phyloP scores from a whole-genome alignment of 2,329 filamentous ascomycete species.

The Colletotrichum godetiae region DNA sequence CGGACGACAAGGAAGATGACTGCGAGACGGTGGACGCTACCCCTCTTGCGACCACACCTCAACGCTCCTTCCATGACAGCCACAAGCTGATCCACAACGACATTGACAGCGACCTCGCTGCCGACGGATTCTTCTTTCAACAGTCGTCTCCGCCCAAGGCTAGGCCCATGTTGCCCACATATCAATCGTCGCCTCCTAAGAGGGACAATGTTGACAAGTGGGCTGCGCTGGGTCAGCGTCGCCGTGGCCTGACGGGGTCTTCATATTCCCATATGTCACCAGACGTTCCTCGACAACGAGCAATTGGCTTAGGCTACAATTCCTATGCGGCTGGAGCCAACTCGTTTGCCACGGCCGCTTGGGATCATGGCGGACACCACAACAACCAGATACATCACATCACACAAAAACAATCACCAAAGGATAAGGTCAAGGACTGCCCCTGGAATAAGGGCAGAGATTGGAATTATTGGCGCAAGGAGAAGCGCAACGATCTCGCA shows the following conservation, averaged over 20 bases:
- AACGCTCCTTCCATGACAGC: constrained; percentile 50
- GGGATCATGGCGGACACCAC: constrained; percentile 55
- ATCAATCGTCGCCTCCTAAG: constrained; percentile 75
- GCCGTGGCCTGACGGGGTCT: constrained; percentile 72
- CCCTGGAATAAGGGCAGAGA: constrained; percentile 70
- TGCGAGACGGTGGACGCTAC: constrained; percentile 55
- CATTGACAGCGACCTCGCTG: constrained; percentile 73
- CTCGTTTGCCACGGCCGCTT: constrained; percentile 59
- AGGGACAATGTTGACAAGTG: constrained; percentile 81
- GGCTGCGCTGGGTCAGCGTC: constrained; percentile 86
- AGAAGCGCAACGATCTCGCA: constrained; percentile 74
- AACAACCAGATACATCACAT: constrained; percentile 51
- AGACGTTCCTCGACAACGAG: constrained; percentile 59
- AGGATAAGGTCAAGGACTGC: constrained; percentile 63
- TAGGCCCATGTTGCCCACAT: constrained; percentile 39
- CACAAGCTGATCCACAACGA: constrained; percentile 47
- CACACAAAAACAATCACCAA: constrained; percentile 52
- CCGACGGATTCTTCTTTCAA: constrained; percentile 80
- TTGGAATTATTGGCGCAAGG: constrained; percentile 70
- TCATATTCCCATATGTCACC: constrained; percentile 63
- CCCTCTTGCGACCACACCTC: constrained; percentile 48
- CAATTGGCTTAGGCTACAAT: constrained; percentile 59
- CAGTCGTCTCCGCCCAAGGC: constrained; percentile 61
- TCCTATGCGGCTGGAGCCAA: constrained; percentile 58
- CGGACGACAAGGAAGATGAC: constrained; percentile 54